Evolutionary conservation across 1,284 basidiomycete species (phyloP).

Genomic region (Trichosporon asahii): DNA sequence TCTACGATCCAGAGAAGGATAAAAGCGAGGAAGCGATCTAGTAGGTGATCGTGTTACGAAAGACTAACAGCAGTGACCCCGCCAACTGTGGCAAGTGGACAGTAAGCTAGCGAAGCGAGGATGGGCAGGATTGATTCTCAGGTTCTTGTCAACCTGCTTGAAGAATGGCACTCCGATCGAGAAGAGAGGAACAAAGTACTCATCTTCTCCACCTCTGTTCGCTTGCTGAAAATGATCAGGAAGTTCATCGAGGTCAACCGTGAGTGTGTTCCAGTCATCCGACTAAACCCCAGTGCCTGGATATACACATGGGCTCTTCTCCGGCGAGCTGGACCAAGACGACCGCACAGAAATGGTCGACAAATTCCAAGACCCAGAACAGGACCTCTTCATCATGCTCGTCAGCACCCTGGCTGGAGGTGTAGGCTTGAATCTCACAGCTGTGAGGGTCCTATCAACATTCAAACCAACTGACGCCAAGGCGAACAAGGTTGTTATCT

Average conservation of each 20-base stretch:
- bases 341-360: conserved; percentile 53
- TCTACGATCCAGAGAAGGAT: conserved; percentile 30
- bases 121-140: conserved; percentile 23
- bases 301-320: conserved; percentile 49
- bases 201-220: conserved; percentile 54
- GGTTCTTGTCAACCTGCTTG: conserved; percentile 51
- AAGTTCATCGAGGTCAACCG: conserved; percentile 48
- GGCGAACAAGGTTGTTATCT: conserved; percentile 55
- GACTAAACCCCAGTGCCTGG: conserved; percentile 32
- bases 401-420: conserved; percentile 48
- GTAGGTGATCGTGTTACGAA: conserved; percentile 26
- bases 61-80: conserved; percentile 36
- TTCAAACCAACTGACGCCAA: conserved; percentile 17
- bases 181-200: conserved; percentile 52
- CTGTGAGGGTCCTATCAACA: conserved; percentile 28
- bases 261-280: conserved; percentile 39
- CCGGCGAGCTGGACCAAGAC: conserved; percentile 50
- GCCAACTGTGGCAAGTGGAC: conserved; percentile 56
- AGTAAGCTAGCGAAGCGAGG: too few relatives aligned
- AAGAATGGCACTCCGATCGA: conserved; percentile 50
- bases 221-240: conserved; percentile 53
- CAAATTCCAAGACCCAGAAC: conserved; percentile 51
- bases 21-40: conserved; percentile 33
- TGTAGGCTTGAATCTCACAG: conserved; percentile 48
- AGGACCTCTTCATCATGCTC: conserved; percentile 50